Evolutionary conservation across 495 filamentous ascomycete genomes (phyloP).

Genomic region (Neurospora tetraspora): DNA sequence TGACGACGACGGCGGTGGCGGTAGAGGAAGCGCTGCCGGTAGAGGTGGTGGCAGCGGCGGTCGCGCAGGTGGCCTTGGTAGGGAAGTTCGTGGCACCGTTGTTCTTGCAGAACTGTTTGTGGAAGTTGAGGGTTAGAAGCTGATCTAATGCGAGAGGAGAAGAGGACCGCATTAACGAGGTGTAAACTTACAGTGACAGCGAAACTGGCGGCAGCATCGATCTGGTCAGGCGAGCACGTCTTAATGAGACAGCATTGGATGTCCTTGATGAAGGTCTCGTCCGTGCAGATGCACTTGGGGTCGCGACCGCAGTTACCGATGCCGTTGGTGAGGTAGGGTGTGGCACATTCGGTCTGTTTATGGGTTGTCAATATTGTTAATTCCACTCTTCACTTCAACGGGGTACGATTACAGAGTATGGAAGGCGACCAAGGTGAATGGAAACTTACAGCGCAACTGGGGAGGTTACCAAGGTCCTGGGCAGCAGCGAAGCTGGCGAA

Average conservation of each 20-base stretch:
- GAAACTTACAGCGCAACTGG: slow-evolving; percentile 43
- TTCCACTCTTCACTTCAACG: neutral
- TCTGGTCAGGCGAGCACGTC: slow-evolving; percentile 47
- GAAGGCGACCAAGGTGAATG: neutral
- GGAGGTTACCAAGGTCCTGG: slow-evolving; percentile 34
- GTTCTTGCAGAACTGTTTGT: slow-evolving; percentile 22
- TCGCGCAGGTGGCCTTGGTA: slow-evolving; percentile 20
- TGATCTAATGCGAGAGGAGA: neutral
- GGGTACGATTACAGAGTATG: slow-evolving; percentile 1
- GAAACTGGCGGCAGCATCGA: slow-evolving; percentile 23
- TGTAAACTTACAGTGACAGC: slow-evolving; percentile 14
- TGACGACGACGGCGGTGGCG: slow-evolving; percentile 7
- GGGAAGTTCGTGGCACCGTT: slow-evolving; percentile 27
- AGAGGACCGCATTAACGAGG: neutral
- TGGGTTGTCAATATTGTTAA: neutral
- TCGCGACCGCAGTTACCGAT: slow-evolving; percentile 49
- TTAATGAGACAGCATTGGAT: slow-evolving; percentile 59
- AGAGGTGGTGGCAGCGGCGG: slow-evolving; percentile 14
- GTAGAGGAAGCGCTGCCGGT: slow-evolving; percentile 10
- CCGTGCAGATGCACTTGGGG: slow-evolving; percentile 57
- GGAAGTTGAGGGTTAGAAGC: neutral
- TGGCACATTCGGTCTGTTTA: slow-evolving; percentile 45
- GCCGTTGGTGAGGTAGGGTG: slow-evolving; percentile 30
- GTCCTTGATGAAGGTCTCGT: slow-evolving; percentile 44
- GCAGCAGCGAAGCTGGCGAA: slow-evolving; percentile 26